Evolutionary conservation across 805 yeast genomes (phyloP).

Genomic region (Ogataea parapolymorpha): DNA sequence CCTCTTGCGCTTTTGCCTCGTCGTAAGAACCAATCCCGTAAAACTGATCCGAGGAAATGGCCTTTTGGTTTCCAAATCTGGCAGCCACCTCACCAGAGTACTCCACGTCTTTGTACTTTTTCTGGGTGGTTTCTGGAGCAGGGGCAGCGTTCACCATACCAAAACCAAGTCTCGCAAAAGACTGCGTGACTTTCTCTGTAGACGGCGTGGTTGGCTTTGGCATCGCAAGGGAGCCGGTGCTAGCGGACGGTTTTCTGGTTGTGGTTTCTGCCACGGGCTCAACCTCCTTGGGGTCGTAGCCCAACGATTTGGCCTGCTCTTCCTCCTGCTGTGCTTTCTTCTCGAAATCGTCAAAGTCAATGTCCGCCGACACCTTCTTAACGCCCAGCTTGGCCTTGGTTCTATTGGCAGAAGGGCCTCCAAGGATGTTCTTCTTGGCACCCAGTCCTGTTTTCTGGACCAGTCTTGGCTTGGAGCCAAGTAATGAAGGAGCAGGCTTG

Average conservation of each 20-base stretch:
- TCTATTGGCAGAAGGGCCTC: constrained; percentile 45
- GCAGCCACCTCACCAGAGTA: constrained; percentile 72
- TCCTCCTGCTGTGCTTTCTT: constrained; percentile 81
- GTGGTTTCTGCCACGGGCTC: constrained; percentile 14
- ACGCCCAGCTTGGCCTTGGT: constrained; percentile 56
- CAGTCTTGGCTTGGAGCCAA: constrained; percentile 30
- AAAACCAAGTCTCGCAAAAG: constrained; percentile 80
- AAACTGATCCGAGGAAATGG: constrained; percentile 91
- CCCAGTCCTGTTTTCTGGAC: constrained; percentile 26
- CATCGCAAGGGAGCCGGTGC: constrained; percentile 18
- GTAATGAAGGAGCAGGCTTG: constrained; percentile 24
- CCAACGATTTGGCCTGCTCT: constrained; percentile 57
- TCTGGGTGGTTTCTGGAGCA: constrained; percentile 27
- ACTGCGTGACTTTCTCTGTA: constrained; percentile 53
- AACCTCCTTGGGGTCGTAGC: constrained; percentile 42
- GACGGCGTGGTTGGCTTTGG: constrained; percentile 22
- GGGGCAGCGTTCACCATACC: constrained; percentile 77
- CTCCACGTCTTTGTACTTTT: constrained; percentile 35
- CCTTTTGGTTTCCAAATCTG: constrained; percentile 87
- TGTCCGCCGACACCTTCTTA: constrained; percentile 50
- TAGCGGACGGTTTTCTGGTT: constrained; percentile 15
- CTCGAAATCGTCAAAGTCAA: constrained; percentile 61
- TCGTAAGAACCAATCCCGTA: constrained; percentile 88
- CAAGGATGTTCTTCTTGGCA: constrained; percentile 37
- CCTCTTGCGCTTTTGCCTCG: constrained; percentile 73